Conservation (phyloP, 305 asterid genomes). For the Solanum aculeatissimum region DNA sequence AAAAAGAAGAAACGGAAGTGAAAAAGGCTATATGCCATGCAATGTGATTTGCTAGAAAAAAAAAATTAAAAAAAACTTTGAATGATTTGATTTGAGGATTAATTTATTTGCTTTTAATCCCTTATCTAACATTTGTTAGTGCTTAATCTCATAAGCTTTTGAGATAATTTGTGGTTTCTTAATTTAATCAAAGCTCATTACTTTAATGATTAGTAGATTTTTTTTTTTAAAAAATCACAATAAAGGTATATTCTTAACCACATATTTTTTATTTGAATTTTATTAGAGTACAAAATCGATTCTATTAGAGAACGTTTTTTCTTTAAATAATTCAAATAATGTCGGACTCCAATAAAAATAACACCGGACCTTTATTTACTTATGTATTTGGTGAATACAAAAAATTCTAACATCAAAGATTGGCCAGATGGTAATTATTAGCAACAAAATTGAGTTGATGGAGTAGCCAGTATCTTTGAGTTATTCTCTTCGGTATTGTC, state of each 20-base stretch:
- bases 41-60: not conserved
- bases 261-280: fast-evolving
- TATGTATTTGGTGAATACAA: not conserved
- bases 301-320: not conserved
- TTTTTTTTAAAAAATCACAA: not conserved
- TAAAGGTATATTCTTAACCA: not conserved
- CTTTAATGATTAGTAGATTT: not conserved
- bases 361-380: not conserved
- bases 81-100: not conserved
- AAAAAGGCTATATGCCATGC: not conserved
- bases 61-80: not conserved
- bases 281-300: not conserved
- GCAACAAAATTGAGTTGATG: not conserved
- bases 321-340: too few relatives aligned
- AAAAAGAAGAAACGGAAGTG: not conserved
- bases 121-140: not conserved
- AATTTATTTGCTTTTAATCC: not conserved
- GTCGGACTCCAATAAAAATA: too few relatives aligned
- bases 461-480: too few relatives aligned
- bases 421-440: not conserved
- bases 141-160: not conserved
- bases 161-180: not conserved
- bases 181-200: not conserved
- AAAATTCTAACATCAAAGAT: not conserved
- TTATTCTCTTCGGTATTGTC: too few relatives aligned